Evolutionary conservation across 139 green algal genomes (phyloP), one percentile per base, ranked within the genome.

Genomic region (Spirogloea muscicola): DNA sequence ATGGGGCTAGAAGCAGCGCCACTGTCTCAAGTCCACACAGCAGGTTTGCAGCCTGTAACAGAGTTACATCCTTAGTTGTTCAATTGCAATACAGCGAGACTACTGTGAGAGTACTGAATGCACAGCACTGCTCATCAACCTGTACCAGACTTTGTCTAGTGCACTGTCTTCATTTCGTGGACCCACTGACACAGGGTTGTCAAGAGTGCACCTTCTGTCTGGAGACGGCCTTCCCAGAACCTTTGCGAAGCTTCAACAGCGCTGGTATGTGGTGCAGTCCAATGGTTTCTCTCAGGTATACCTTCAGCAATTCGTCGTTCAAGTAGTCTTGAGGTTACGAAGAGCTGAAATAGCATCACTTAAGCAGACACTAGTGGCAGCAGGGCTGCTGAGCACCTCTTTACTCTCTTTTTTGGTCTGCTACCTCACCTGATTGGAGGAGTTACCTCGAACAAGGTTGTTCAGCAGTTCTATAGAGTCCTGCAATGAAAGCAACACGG

Each of bases 391-490:
- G n/a, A n/a, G n/a, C n/a, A n/a, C n/a, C n/a, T n/a, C n/a, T n/a
- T n/a, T n/a, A n/a, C n/a, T n/a, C n/a, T n/a, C n/a, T n/a, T n/a
- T n/a, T n/a, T n/a, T n/a, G n/a, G n/a, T n/a, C n/a, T n/a, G n/a
- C n/a, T n/a, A n/a, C n/a, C 48, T 6, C 7, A 76, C 64, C 84
- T 95, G 90, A 69, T 96, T 96, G 49, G 84, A 86, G 13, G 69
- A 33, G 74, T 92, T 94, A 48, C 58, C 77, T 2, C 88, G 58
- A 43, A 98, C 76, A 55, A 97, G 80, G 67, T 92, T 95, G 79
- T 88, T 91, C 29, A 93, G 78, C 52, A 98, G 84, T 81, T 95
- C 87, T 9, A 95, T 57, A 58, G 84, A 92, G 81, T 98, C 93
- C 75, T 82, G 68, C 42, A 46, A n/a, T n/a, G n/a, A n/a, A n/a